Conservation (phyloP, 2,329 filamentous ascomycete species). For the Hawksworthiomyces lignivorus region DNA sequence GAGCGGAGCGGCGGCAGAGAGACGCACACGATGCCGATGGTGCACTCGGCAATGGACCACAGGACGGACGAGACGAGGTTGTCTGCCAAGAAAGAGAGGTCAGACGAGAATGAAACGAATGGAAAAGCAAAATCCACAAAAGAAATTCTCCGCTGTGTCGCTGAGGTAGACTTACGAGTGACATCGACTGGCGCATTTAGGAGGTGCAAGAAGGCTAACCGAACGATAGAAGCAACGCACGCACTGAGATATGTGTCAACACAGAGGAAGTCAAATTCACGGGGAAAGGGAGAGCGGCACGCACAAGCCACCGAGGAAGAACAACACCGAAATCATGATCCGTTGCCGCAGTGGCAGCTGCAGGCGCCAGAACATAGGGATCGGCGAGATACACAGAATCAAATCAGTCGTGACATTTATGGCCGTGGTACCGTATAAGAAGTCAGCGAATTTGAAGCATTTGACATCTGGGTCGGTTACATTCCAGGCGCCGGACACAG, state of each 20-base stretch:
- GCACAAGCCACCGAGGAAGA: conserved; percentile 23
- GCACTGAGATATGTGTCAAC: too few relatives aligned
- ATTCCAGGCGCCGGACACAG: conserved; percentile 22
- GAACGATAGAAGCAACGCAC: conserved; percentile 18
- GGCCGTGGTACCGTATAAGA: conserved; percentile 21
- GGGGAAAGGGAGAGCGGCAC: too few relatives aligned
- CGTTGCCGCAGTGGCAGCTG: conserved; percentile 20
- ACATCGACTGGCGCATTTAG: conserved; percentile 19
- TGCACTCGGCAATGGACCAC: conserved; percentile 26
- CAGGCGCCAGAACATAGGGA: conserved; percentile 23
- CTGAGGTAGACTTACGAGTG: conserved; percentile 21
- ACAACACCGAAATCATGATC: conserved; percentile 20
- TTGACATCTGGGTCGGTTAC: conserved; percentile 11
- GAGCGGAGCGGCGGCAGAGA: conserved; percentile 25
- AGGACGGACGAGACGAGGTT: conserved; percentile 22
- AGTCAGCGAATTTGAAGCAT: conserved; percentile 21
- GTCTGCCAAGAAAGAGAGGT: conserved; percentile 15
- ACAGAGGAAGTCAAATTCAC: too few relatives aligned
- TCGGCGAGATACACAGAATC: conserved; percentile 21
- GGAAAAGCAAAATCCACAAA: too few relatives aligned
- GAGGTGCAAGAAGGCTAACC: conserved; percentile 19
- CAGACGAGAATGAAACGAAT: not conserved
- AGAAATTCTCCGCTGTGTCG: too few relatives aligned
- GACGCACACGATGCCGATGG: conserved; percentile 26
- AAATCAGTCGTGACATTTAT: conserved; percentile 23